A percentile compares a stretch with the other conserved stretches of the same genome.
These are phyloP conservation scores for Macrolepiota dolichaula DNA, from an alignment of 768 basidiomycete genomes.

Conservation along the genomic window DNA sequence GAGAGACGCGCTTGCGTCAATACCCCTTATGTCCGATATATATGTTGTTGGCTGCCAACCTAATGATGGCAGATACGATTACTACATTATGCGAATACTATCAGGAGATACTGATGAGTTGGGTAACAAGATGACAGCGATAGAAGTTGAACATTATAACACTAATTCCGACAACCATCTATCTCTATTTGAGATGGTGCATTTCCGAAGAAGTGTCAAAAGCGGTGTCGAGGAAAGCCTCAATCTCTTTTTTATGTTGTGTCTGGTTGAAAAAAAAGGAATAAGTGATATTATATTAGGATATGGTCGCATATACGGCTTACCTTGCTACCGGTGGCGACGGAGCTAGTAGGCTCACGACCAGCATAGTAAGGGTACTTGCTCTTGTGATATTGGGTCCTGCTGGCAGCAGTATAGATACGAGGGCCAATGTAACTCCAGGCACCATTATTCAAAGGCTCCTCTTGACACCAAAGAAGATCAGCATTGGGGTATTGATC, in stretches of 20 bases:
- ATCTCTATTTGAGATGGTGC: conserved; percentile 9
- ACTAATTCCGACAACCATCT: neutral
- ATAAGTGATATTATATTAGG: neutral
- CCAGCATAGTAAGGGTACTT: conserved; percentile 93
- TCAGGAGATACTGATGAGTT: neutral
- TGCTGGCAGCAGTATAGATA: conserved; percentile 87
- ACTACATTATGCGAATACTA: conserved; percentile 9
- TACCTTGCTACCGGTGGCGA: conserved; percentile 91
- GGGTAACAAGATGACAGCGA: neutral
- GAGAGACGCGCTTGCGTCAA: too few species aligned
- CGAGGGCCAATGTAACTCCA: conserved; percentile 97
- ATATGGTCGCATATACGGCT: conserved; percentile 14
- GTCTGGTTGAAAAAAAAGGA: conserved; percentile 33
- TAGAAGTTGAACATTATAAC: neutral
- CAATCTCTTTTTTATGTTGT: conserved; percentile 91
- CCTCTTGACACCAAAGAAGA: conserved; percentile 94
- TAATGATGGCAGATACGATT: neutral
- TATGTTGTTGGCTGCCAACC: neutral
- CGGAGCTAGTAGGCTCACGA: conserved; percentile 86
- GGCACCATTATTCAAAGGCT: conserved; percentile 95
- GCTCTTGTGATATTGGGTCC: conserved; percentile 87
- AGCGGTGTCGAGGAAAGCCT: conserved; percentile 62
- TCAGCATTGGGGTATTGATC: conserved; percentile 97
- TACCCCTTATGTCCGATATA: too few species aligned
- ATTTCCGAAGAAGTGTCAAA: conserved; percentile 31